A percentile compares a stretch with the other conserved stretches of the same genome.
Conservation (phyloP, 495 filamentous ascomycete genomes). For the Aspergillus conjunctus region DNA sequence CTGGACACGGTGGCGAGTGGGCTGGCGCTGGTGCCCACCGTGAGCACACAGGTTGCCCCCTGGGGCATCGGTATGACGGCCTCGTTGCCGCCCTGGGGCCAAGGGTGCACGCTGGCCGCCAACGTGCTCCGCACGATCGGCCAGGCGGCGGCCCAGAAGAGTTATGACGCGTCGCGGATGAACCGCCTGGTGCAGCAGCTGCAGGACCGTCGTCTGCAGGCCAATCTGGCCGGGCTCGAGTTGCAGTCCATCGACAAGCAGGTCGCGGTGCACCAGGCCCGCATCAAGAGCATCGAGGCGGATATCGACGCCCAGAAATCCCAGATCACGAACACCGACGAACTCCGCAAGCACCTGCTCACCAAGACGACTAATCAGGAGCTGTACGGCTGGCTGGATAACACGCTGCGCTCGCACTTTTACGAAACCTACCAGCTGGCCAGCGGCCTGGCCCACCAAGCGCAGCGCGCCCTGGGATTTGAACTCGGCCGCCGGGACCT, state of each 20-base stretch:
- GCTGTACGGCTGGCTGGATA: not conserved
- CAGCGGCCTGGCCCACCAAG: not conserved
- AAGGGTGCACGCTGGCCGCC: too few relatives aligned
- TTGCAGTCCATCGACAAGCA: constrained; percentile 35
- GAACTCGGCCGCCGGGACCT: not conserved
- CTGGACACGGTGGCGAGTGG: too few relatives aligned
- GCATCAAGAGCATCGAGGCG: constrained; percentile 12
- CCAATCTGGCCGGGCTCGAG: constrained; percentile 34
- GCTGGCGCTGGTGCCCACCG: too few relatives aligned
- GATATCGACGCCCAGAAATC: constrained; percentile 37
- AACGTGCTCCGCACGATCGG: not conserved
- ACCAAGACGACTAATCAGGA: not conserved
- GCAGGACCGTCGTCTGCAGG: constrained; percentile 30
- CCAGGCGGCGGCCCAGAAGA: not conserved
- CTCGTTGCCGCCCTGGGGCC: too few relatives aligned
- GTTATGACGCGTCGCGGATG: constrained; percentile 8
- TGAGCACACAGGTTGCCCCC: too few relatives aligned
- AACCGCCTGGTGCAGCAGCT: constrained; percentile 22
- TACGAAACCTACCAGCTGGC: not conserved
- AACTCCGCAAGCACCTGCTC: not conserved
- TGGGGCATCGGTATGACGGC: too few relatives aligned
- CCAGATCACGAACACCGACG: constrained; percentile 8
- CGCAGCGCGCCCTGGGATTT: not conserved
- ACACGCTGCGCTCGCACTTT: not conserved
- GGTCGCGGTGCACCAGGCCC: constrained; percentile 24